Conservation (phyloP, 495 filamentous ascomycete genomes). For the Patellaria atrata region DNA sequence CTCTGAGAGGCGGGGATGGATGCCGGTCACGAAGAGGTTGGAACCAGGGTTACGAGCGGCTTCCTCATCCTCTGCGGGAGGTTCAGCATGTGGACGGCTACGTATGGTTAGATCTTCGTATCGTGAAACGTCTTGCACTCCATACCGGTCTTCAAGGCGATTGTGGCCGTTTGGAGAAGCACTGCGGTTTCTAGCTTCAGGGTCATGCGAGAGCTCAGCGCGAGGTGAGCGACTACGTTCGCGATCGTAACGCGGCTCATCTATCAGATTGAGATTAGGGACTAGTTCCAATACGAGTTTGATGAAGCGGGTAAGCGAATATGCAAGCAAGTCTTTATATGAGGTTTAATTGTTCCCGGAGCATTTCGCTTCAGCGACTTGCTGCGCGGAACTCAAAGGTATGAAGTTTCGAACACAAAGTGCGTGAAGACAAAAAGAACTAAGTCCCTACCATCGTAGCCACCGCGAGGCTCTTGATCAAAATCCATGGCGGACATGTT, state of each 20-base stretch:
- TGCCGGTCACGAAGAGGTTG: constrained; percentile 97
- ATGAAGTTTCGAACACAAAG: no score
- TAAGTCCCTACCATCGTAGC: no score
- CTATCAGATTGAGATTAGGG: constrained; percentile 16
- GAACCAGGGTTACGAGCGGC: constrained; percentile 81
- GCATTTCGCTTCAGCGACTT: no score
- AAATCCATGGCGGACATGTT: no score
- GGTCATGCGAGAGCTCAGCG: constrained; percentile 49
- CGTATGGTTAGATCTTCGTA: constrained; percentile 10
- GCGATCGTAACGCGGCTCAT: constrained; percentile 33
- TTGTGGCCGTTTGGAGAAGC: constrained; percentile 53
- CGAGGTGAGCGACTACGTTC: constrained; percentile 90
- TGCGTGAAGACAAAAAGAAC: no score
- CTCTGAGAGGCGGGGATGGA: constrained; percentile 87
- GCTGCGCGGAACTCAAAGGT: no score
- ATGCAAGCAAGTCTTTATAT: no score
- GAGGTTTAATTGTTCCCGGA: no score
- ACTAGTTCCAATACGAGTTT: no score
- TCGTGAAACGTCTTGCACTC: not conserved
- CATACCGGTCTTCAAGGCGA: constrained; percentile 60
- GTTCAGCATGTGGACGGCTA: constrained; percentile 29
- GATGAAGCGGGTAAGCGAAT: no score
- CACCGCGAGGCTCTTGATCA: no score
- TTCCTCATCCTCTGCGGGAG: constrained; percentile 46
- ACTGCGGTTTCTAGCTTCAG: constrained; percentile 27